These are phyloP conservation scores for Neospermospora avenae DNA, from an alignment of 2,329 filamentous ascomycete genomes.

Conservation along the genomic window DNA sequence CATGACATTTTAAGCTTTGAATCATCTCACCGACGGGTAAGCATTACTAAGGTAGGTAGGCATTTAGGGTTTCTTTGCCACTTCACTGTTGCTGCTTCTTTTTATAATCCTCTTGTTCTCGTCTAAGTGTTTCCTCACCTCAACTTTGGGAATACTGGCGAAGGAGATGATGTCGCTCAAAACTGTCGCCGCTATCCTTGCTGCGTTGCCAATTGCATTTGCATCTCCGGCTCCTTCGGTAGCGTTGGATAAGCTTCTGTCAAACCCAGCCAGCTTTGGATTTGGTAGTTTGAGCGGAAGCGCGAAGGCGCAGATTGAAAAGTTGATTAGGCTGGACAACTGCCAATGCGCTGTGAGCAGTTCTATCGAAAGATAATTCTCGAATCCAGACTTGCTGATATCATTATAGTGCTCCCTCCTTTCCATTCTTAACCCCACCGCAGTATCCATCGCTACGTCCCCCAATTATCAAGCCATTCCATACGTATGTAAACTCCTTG, in stretches of 20 bases:
- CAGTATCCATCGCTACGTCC: background rate
- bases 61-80: too few species aligned
- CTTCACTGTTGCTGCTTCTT: too few species aligned
- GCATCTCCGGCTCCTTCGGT: background rate
- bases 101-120: too few species aligned
- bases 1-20: too few species aligned
- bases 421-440: background rate
- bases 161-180: background rate
- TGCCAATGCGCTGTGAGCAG: background rate
- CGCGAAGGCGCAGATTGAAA: background rate
- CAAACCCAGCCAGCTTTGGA: background rate
- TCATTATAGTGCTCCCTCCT: constrained; percentile 3
- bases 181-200: background rate
- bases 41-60: too few species aligned
- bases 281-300: background rate
- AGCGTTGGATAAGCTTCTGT: background rate
- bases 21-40: too few species aligned
- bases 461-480: background rate
- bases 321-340: background rate
- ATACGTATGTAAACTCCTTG: too few species aligned
- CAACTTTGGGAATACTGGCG: too few species aligned
- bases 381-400: background rate
- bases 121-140: too few species aligned
- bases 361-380: background rate
- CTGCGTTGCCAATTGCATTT: background rate